Evolutionary conservation across 257 asterid species (phyloP).

Genomic region (Osmanthus fragrans): DNA sequence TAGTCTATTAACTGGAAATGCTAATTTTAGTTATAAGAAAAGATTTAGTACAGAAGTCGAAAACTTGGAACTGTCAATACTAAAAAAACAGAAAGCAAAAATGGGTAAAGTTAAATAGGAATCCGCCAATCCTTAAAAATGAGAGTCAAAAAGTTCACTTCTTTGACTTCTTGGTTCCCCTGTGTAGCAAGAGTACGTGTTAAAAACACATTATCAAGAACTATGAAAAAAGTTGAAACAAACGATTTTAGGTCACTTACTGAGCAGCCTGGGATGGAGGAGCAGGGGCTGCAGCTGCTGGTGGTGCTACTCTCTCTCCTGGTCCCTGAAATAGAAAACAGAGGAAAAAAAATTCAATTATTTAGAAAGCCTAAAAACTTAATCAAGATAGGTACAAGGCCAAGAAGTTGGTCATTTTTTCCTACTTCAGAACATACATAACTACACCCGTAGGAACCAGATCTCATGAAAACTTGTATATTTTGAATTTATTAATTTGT

Average conservation of each 20-base stretch:
- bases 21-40: background rate
- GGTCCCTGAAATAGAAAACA: constrained; percentile 37
- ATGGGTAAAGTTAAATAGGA: background rate
- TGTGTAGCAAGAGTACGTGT: constrained; percentile 7
- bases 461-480: background rate
- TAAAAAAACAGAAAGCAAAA: background rate
- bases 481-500: background rate
- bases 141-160: constrained; percentile 26
- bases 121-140: background rate
- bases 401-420: too few species aligned
- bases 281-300: constrained; percentile 35
- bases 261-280: constrained; percentile 36
- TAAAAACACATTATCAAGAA: background rate
- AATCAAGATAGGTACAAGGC: background rate
- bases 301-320: constrained; percentile 41
- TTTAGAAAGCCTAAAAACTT: background rate
- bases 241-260: constrained; percentile 22
- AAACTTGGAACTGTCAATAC: background rate
- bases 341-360: background rate
- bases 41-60: background rate
- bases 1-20: background rate
- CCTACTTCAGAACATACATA: background rate
- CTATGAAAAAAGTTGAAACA: background rate
- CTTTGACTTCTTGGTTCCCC: constrained; percentile 43
- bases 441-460: background rate